Conservation (phyloP, 1,284 basidiomycete species). For the Stygiomarasmius scandens region DNA sequence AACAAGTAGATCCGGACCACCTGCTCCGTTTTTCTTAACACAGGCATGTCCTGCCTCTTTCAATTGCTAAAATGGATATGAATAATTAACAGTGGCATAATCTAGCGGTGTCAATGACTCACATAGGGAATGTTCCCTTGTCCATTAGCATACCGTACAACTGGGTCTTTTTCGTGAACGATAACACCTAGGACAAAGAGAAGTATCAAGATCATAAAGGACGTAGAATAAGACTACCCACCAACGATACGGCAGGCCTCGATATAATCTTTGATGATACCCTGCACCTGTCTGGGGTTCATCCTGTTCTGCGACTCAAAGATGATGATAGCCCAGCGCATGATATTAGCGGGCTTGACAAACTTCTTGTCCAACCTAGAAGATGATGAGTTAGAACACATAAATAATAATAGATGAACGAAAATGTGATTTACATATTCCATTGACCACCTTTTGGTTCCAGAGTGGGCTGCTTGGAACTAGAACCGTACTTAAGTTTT, state of each 20-base stretch:
- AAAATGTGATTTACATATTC: conserved; percentile 8
- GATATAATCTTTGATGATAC: conserved; percentile 1
- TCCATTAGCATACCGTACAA: conserved; percentile 31
- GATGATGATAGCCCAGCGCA: conserved; percentile 11
- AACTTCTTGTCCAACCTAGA: conserved; percentile 14
- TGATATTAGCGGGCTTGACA: conserved; percentile 6
- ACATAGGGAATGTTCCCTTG: conserved; percentile 26
- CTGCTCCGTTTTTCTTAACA: conserved; percentile 5
- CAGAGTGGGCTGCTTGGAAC: neutral
- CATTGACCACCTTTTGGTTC: conserved; percentile 6
- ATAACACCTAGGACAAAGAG: conserved; percentile 29
- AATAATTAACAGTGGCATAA: neutral
- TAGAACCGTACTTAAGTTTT: conserved; percentile 3
- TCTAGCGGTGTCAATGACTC: too few relatives aligned
- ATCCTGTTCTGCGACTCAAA: conserved; percentile 5
- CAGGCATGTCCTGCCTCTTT: conserved; percentile 15
- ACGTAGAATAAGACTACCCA: neutral
- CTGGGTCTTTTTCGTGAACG: conserved; percentile 26
- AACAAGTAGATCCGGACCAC: conserved; percentile 20
- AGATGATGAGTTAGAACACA: neutral
- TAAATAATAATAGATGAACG: neutral
- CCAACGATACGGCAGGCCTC: conserved; percentile 4
- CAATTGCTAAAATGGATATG: conserved; percentile 11
- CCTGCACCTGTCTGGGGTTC: neutral
- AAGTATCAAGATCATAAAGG: neutral